Evolutionary conservation across 2,329 filamentous ascomycete genomes (phyloP).

Genomic region (Tothia fuscella): DNA sequence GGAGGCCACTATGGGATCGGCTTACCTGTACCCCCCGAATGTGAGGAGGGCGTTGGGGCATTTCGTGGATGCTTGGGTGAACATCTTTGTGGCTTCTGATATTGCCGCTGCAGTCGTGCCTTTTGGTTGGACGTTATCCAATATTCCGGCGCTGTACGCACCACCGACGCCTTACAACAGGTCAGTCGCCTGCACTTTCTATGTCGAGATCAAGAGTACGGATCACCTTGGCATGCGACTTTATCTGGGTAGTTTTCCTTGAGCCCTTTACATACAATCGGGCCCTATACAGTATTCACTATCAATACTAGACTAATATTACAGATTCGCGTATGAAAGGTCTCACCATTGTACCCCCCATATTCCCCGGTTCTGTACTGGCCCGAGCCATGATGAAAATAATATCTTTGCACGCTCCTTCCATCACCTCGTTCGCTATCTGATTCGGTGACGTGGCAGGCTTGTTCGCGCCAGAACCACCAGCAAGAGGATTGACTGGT

Average conservation of each 20-base stretch:
- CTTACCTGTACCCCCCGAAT: slow-evolving; percentile 31
- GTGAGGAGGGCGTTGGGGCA: slow-evolving; percentile 34
- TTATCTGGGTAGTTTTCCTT: slow-evolving; percentile 3
- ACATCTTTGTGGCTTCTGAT: slow-evolving; percentile 28
- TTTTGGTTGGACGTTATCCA: slow-evolving; percentile 26
- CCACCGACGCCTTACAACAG: slow-evolving; percentile 32
- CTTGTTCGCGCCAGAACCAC: slow-evolving; percentile 2
- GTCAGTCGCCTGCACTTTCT: no score
- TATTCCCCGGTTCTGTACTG: slow-evolving; percentile 28
- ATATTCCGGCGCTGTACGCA: slow-evolving; percentile 28
- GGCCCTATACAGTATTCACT: no score
- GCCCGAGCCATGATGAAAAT: slow-evolving; percentile 32
- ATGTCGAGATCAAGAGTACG: no score
- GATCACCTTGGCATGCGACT: slow-evolving; percentile 31
- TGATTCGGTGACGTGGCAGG: background rate
- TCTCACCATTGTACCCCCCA: slow-evolving; percentile 22
- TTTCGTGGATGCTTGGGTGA: slow-evolving; percentile 29
- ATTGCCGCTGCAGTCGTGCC: slow-evolving; percentile 30
- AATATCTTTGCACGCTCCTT: slow-evolving; percentile 24
- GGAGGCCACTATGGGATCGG: slow-evolving; percentile 21
- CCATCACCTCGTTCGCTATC: slow-evolving; percentile 25
- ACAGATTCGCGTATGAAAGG: no score
- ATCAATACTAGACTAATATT: no score
- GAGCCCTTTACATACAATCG: slow-evolving; percentile 4
- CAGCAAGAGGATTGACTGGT: background rate